Evolutionary conservation across 192 early-diverging fungal genomes (phyloP).

Genomic region (Mycoemilia scoparia): DNA sequence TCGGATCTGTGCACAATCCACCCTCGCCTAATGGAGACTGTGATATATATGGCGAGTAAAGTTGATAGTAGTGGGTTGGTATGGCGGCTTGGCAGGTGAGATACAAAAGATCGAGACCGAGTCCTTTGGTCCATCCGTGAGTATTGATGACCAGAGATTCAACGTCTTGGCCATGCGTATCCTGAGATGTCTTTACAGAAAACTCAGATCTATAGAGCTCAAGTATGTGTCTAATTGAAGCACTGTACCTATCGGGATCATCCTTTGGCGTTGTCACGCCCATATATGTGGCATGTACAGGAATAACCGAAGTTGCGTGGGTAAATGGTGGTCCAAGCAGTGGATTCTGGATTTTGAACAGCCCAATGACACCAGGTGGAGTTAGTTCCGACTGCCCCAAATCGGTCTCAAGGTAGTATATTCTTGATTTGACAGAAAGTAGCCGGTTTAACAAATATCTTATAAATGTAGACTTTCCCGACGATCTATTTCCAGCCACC

Average conservation of each 20-base stretch:
- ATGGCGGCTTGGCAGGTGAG: constrained; percentile 36
- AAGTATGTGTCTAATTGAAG: constrained; percentile 41
- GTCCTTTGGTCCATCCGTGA: constrained; percentile 80
- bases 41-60: constrained; percentile 10
- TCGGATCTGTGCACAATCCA: constrained; percentile 2
- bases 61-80: constrained; percentile 55
- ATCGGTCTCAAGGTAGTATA: constrained; percentile 84
- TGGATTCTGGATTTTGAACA: constrained; percentile 52
- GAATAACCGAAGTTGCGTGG: constrained; percentile 32
- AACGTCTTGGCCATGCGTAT: constrained; percentile 11
- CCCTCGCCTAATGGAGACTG: background rate
- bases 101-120: constrained; percentile 69
- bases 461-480: constrained; percentile 84
- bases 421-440: constrained; percentile 38
- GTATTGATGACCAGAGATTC: constrained; percentile 90
- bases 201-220: constrained; percentile 34
- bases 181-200: no score
- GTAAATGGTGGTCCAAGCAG: constrained; percentile 75
- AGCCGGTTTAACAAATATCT: constrained; percentile 58
- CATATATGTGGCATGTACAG: constrained; percentile 51
- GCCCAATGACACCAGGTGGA: constrained; percentile 55
- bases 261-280: constrained; percentile 57
- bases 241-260: constrained; percentile 67
- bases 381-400: constrained; percentile 83
- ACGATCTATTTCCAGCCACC: constrained; percentile 58